Evolutionary conservation across 2,329 filamentous ascomycete species (phyloP).

Genomic region (Penicillium sp.): DNA sequence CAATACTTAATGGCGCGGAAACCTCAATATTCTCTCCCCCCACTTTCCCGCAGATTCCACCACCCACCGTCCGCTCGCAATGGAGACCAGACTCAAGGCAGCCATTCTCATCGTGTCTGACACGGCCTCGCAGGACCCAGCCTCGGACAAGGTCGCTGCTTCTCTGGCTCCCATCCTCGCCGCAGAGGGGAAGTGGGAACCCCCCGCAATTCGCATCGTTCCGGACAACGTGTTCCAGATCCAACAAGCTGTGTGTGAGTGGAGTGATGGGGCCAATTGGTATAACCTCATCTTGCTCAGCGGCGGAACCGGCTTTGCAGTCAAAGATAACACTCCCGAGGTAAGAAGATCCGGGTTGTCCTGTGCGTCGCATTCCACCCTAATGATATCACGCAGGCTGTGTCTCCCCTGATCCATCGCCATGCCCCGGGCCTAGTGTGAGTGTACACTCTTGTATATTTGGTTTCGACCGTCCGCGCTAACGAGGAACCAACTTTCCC

Average conservation of each 20-base stretch:
- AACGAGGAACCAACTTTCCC: constrained; percentile 17
- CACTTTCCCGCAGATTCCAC: constrained; percentile 11
- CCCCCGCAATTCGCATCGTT: constrained; percentile 70
- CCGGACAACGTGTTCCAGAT: constrained; percentile 73
- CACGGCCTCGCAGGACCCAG: constrained; percentile 75
- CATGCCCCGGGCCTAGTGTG: constrained; percentile 82
- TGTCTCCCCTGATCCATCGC: constrained; percentile 75
- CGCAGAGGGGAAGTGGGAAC: constrained; percentile 69
- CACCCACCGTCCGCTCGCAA: constrained; percentile 17
- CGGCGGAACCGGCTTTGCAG: constrained; percentile 89
- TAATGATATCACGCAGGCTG: constrained; percentile 57
- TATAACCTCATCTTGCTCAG: constrained; percentile 80
- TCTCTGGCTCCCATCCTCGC: constrained; percentile 68
- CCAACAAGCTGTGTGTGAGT: constrained; percentile 66
- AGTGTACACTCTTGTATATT: constrained; percentile 37
- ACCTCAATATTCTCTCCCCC: constrained; percentile 5
- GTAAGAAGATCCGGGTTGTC: constrained; percentile 48
- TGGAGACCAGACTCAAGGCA: constrained; percentile 56
- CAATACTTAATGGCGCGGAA: constrained; percentile 9
- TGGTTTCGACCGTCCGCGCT: constrained; percentile 3
- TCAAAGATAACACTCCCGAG: constrained; percentile 83
- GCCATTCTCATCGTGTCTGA: constrained; percentile 87
- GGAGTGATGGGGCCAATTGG: constrained; percentile 65
- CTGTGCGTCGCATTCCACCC: constrained; percentile 5
- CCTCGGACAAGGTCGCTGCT: constrained; percentile 70